These are phyloP conservation scores for Colletotrichum kahawae DNA, from an alignment of 2,329 filamentous ascomycete species.

Conservation along the genomic window DNA sequence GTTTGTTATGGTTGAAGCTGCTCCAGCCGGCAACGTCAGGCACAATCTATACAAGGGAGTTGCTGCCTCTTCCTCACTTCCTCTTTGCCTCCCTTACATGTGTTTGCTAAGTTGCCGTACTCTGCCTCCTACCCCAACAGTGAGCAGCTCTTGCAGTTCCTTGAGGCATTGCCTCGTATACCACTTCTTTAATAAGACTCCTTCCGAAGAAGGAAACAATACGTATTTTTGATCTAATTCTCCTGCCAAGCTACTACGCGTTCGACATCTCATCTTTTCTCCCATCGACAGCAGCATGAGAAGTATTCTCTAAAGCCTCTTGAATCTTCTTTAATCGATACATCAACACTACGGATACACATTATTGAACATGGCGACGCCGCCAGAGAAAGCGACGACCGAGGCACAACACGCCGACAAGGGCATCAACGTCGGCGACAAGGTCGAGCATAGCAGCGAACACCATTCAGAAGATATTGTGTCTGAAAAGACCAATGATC, in stretches of 20 bases:
- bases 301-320: background rate
- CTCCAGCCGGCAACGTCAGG: background rate
- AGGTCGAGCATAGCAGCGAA: background rate
- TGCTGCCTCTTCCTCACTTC: background rate
- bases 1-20: background rate
- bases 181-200: background rate
- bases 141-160: background rate
- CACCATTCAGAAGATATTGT: background rate
- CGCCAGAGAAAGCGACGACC: background rate
- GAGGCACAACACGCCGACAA: slow-evolving; percentile 7
- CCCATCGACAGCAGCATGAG: background rate
- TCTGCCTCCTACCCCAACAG: background rate
- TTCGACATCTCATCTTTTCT: background rate
- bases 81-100: background rate
- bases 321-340: background rate
- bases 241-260: background rate
- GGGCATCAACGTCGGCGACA: background rate
- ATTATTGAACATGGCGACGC: background rate
- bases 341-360: background rate
- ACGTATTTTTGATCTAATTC: background rate
- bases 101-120: background rate
- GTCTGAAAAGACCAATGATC: background rate
- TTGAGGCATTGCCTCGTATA: background rate
- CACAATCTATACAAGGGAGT: background rate
- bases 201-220: background rate